phyloP scores from a whole-genome alignment of 345 rosid genomes.

The Populus simonii region DNA sequence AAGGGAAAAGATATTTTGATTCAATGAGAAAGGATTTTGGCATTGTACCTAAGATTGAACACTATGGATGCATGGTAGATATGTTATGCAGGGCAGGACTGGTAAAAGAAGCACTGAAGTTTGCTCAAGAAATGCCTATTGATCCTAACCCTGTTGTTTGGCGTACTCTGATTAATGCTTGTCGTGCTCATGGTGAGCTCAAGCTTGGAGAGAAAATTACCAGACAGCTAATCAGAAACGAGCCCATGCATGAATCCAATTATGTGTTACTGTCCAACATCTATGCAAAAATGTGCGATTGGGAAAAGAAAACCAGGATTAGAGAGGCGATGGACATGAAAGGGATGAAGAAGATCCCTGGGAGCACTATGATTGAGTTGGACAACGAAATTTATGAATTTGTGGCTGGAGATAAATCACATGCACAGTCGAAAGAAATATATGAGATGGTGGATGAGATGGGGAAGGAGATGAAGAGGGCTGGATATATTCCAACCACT shows the following conservation, averaged over 20 bases:
- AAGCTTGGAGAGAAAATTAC: conserved; percentile 22
- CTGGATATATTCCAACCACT: conserved; percentile 31
- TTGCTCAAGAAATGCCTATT: conserved; percentile 22
- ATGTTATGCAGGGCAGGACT: conserved; percentile 31
- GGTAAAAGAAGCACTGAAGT: conserved; percentile 22
- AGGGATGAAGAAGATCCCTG: conserved; percentile 26
- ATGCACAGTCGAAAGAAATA: conserved; percentile 21
- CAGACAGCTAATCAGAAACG: conserved; percentile 15
- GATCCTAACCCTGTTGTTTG: conserved; percentile 25
- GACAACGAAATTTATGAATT: conserved; percentile 22
- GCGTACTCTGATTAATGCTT: conserved; percentile 30
- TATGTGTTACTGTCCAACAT: conserved; percentile 29
- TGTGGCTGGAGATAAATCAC: conserved; percentile 34
- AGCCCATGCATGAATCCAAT: conserved; percentile 23
- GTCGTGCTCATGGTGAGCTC: conserved; percentile 21
- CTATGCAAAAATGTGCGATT: conserved; percentile 26
- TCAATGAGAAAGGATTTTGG: conserved; percentile 15
- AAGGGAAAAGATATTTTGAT: conserved; percentile 24
- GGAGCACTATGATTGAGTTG: conserved; percentile 32
- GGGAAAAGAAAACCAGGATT: conserved; percentile 29
- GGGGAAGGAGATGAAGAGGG: conserved; percentile 22
- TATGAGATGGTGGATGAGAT: conserved; percentile 33
- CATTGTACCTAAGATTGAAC: conserved; percentile 28
- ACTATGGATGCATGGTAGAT: conserved; percentile 36
- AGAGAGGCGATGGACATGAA: conserved; percentile 27